Conservation (phyloP, 306 rosid genomes). For the Acacia confusa region DNA sequence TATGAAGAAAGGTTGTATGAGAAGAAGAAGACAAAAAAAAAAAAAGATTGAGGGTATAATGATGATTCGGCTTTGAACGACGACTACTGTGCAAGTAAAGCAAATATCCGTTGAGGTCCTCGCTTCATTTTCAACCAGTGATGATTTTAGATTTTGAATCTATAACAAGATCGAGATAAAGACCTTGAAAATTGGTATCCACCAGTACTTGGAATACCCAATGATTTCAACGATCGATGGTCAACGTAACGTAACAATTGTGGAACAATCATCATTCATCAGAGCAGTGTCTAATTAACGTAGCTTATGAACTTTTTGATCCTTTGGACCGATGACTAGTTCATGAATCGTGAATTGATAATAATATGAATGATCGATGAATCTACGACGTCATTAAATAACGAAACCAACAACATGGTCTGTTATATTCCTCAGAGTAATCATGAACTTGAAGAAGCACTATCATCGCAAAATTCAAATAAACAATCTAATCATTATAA, state of each 20-base stretch:
- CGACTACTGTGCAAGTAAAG: not conserved
- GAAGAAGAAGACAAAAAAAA: not conserved
- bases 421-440: constrained; percentile 9
- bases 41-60: constrained; percentile 4
- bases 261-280: constrained; percentile 28
- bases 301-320: not conserved
- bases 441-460: constrained; percentile 23
- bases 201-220: too few species aligned
- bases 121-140: not conserved
- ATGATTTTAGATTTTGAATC: not conserved
- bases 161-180: not conserved
- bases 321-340: not conserved
- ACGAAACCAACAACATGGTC: not conserved
- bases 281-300: constrained; percentile 1
- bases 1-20: not conserved
- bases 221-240: not conserved
- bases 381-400: not conserved
- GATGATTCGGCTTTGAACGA: constrained; percentile 14
- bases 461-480: constrained; percentile 5
- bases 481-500: not conserved
- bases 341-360: not conserved
- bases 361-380: constrained; percentile 15
- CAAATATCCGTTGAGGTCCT: not conserved
- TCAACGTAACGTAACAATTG: constrained; percentile 1
- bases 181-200: not conserved